Percentiles rank a stretch among this genome's conserved stretches.
These are phyloP conservation scores for Chytridium lagenaria DNA, from an alignment of 371 early-diverging fungal species.

Conservation along the genomic window DNA sequence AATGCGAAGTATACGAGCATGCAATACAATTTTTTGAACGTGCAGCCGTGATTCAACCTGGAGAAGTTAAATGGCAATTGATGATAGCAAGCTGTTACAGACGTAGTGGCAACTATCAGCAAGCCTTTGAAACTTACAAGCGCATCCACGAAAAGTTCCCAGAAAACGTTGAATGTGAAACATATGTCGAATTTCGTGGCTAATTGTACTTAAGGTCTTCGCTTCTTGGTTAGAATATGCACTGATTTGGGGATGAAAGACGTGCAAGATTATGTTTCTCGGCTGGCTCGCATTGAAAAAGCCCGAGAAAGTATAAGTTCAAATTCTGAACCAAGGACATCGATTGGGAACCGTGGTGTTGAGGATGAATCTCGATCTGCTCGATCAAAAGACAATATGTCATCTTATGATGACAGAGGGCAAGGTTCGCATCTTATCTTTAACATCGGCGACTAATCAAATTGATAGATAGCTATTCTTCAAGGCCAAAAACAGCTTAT, in stretches of 20 bases:
- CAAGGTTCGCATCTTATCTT: conserved; percentile 4
- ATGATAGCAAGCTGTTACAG: conserved; percentile 60
- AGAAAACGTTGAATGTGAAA: conserved; percentile 58
- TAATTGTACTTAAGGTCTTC: conserved; percentile 47
- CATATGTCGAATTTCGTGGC: not conserved
- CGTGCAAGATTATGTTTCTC: conserved; percentile 51
- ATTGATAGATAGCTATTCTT: conserved; percentile 9
- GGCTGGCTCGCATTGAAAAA: conserved; percentile 49
- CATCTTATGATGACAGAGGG: not conserved
- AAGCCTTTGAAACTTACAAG: conserved; percentile 57
- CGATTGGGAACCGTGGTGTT: not conserved
- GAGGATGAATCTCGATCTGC: not conserved
- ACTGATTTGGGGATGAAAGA: conserved; percentile 62
- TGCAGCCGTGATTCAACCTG: conserved; percentile 53
- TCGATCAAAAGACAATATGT: not conserved
- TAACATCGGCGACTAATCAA: conserved; percentile 4
- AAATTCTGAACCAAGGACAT: conserved; percentile 14
- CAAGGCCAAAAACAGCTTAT: conserved; percentile 24
- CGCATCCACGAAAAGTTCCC: conserved; percentile 56
- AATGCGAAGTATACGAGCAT: conserved; percentile 63
- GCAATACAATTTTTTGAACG: conserved; percentile 62
- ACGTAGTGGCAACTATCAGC: conserved; percentile 58
- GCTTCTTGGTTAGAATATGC: conserved; percentile 61
- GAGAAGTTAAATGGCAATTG: conserved; percentile 59
- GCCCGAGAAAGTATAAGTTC: conserved; percentile 32